Conservation (phyloP, 2,329 filamentous ascomycete genomes). For the Hypoxylon sp. region DNA sequence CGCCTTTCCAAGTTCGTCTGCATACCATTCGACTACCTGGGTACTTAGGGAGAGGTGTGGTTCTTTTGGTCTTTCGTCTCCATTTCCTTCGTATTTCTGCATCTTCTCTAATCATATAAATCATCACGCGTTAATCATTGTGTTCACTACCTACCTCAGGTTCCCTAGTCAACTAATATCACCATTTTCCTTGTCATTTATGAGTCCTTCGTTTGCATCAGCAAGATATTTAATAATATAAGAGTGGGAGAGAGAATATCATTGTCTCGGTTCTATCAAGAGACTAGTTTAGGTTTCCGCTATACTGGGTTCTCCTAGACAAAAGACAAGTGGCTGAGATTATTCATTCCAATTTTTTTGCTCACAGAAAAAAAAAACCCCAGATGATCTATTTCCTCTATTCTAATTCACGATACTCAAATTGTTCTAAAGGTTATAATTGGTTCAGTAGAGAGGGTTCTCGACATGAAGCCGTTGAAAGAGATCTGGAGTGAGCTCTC, state of each 20-base stretch:
- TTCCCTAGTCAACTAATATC: too few relatives aligned
- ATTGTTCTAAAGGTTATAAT: background rate
- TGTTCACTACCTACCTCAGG: too few relatives aligned
- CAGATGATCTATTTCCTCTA: conserved; percentile 11
- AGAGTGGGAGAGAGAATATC: background rate
- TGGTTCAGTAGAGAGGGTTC: too few relatives aligned
- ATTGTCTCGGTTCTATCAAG: conserved; percentile 2
- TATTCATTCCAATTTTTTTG: too few relatives aligned
- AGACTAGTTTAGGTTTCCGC: conserved; percentile 32
- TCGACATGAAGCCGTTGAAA: conserved; percentile 32
- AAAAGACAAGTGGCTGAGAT: too few relatives aligned
- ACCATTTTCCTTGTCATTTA: conserved; percentile 11
- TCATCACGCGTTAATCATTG: conserved; percentile 7
- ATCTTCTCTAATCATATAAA: conserved; percentile 20
- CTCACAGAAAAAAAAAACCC: conserved; percentile 15
- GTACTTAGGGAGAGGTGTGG: conserved; percentile 18
- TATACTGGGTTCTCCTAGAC: conserved; percentile 16
- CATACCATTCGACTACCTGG: conserved; percentile 15
- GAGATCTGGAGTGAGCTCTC: conserved; percentile 42
- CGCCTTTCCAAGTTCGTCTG: conserved; percentile 24
- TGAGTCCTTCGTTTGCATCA: conserved; percentile 25
- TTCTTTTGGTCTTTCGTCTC: conserved; percentile 13
- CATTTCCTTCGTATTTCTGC: background rate
- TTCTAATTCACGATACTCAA: background rate
- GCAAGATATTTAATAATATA: background rate